phyloP scores from a whole-genome alignment of 345 rosid genomes.

The Hirschfeldia incana region DNA sequence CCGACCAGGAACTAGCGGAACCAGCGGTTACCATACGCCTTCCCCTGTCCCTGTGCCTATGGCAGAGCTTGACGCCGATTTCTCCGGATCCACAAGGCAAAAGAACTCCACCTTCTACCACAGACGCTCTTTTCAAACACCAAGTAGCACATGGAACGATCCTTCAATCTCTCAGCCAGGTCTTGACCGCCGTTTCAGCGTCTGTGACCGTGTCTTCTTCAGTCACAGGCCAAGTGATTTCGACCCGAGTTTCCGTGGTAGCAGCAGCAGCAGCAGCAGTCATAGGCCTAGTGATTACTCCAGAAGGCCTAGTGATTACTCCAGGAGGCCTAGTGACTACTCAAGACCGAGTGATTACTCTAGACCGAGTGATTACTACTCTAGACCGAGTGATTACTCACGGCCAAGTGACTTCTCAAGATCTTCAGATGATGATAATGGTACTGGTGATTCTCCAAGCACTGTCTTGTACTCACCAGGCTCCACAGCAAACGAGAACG shows the following conservation, averaged over 20 bases:
- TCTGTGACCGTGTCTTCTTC: conserved; percentile 89
- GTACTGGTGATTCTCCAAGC: conserved; percentile 89
- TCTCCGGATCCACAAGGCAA: conserved; percentile 88
- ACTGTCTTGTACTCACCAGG: conserved; percentile 83
- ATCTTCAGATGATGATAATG: conserved; percentile 95
- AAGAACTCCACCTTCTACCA: conserved; percentile 84
- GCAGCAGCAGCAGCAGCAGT: conserved; percentile 37
- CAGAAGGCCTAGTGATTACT: neutral
- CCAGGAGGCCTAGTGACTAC: neutral
- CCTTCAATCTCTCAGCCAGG: conserved; percentile 73
- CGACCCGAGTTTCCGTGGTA: conserved; percentile 55
- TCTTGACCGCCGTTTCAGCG: conserved; percentile 87
- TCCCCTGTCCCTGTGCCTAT: conserved; percentile 93
- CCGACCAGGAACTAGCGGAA: conserved; percentile 89
- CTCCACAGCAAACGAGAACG: conserved; percentile 19
- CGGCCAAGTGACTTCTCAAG: conserved; percentile 90
- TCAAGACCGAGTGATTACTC: conserved; percentile 21
- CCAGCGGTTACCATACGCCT: conserved; percentile 68
- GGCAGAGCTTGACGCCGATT: conserved; percentile 86
- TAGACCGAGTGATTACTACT: conserved; percentile 48
- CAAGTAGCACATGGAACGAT: conserved; percentile 73
- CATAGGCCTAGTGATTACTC: conserved; percentile 16
- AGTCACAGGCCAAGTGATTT: conserved; percentile 83
- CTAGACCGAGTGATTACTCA: conserved; percentile 88
- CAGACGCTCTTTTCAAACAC: conserved; percentile 89